These are phyloP conservation scores for Arxiozyma bovina DNA, from an alignment of 1,139 yeast genomes.

Conservation along the genomic window DNA sequence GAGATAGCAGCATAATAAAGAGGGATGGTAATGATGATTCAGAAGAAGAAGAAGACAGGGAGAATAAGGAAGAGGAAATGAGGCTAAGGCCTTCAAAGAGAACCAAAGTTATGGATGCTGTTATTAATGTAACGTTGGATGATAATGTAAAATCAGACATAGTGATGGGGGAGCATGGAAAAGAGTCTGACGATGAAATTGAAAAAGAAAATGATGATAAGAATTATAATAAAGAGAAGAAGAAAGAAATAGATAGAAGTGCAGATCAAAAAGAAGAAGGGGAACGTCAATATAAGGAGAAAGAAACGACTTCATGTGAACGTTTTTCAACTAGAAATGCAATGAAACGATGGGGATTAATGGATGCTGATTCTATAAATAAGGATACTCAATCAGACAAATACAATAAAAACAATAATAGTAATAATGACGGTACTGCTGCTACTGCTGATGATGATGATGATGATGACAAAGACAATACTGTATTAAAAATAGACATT, in stretches of 20 bases:
- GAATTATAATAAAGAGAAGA: neutral
- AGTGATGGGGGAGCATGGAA: neutral
- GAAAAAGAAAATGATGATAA: neutral
- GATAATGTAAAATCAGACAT: constrained; percentile 4
- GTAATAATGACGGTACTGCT: too few relatives aligned
- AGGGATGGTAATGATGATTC: neutral
- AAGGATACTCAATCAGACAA: neutral
- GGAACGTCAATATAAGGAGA: neutral
- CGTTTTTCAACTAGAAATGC: neutral
- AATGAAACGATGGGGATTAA: neutral
- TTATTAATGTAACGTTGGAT: constrained; percentile 1
- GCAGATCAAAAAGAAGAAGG: neutral
- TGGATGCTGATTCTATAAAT: neutral
- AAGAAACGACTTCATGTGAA: neutral
- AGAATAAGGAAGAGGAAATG: neutral
- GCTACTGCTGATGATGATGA: neutral
- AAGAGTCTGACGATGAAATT: constrained; percentile 4
- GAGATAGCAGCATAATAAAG: neutral
- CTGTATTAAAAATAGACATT: constrained; percentile 14
- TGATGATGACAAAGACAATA: neutral
- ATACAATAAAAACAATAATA: too few relatives aligned
- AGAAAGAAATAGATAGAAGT: neutral
- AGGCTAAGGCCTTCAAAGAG: neutral
- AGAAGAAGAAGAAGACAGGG: neutral
- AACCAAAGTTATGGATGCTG: neutral